These are phyloP conservation scores for Penicillium expansum DNA, from an alignment of 2,329 filamentous ascomycete species.

Conservation along the genomic window DNA sequence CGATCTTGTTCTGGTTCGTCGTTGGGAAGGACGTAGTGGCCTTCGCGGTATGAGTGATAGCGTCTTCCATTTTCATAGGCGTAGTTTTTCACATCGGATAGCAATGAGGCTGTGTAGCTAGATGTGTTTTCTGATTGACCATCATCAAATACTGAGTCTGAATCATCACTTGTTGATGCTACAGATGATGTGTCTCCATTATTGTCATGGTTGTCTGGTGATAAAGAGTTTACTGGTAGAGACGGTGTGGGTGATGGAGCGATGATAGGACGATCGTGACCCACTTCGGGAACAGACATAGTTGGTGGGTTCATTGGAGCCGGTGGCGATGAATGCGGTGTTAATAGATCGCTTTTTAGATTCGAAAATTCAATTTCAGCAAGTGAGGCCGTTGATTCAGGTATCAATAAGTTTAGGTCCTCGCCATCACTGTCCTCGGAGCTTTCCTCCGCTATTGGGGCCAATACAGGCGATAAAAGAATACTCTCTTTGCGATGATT, in stretches of 20 bases:
- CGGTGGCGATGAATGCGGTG: not conserved
- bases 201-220: not conserved
- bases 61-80: constrained; percentile 29
- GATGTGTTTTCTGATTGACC: constrained; percentile 17
- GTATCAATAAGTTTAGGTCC: not conserved
- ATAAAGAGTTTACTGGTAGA: not conserved
- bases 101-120: constrained; percentile 21
- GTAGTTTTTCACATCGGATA: constrained; percentile 24
- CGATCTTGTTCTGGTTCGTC: constrained; percentile 38
- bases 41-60: constrained; percentile 30
- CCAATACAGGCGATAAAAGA: not conserved
- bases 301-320: not conserved
- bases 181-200: constrained; percentile 12
- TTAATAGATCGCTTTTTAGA: not conserved
- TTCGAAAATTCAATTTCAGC: not conserved
- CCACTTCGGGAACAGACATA: not conserved
- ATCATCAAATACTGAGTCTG: constrained; percentile 20
- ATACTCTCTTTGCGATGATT: not conserved
- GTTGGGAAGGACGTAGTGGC: constrained; percentile 36
- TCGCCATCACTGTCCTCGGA: not conserved
- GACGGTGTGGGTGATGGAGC: not conserved
- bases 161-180: constrained; percentile 12
- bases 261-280: not conserved
- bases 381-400: not conserved
- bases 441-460: not conserved